Evolutionary conservation across 768 basidiomycete species (phyloP), one percentile per base, ranked within the genome.

Genomic region (Boletus coccyginus): DNA sequence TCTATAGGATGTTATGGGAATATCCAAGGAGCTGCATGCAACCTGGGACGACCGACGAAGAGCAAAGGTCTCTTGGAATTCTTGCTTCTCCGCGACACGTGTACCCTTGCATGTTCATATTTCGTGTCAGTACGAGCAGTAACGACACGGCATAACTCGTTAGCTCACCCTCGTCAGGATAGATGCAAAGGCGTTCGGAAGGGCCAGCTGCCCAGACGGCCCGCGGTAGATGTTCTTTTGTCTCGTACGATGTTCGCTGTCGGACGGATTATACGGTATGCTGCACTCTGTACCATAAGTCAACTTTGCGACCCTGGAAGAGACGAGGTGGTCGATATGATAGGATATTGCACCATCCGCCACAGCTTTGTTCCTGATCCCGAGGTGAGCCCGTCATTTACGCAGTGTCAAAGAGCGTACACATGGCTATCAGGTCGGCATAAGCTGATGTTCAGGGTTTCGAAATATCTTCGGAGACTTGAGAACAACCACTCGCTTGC

Each of bases 391-490:
- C 3, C n/a, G 16, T 42, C 31, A 6, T 32, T 33, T 2, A 32
- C n/a, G 29, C 38, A 31, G n/a, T 21, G 33, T 24, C 7, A 13
- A 14, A 42, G 31, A n/a, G 73, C 81, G 44, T 62, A 83, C 84
- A 83, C 74, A 56, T 82, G 79, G 36, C 74, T 78, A 53, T 84
- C 81, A 0, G 83, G 84, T 9, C 81, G 73, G 49, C 76, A 73
- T 17, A 84, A 66, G 33, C 66, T 71, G 38, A 82, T 62, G n/a
- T 75, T 74, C 0, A 73, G 62, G 5, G 69, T 59, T 6, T 70
- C 69, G 11, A 85, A 68, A 7, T 69, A 62, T 49, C 63, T 67
- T 40, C 75, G 75, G 3, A 85, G 74, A 45, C 72, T 69, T 2
- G 67, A 58, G 56, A 77, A 81, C 17, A 84, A 64, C 74, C 75